phyloP scores from a whole-genome alignment of 2,329 filamentous ascomycete species.

The Dothistroma pini region DNA sequence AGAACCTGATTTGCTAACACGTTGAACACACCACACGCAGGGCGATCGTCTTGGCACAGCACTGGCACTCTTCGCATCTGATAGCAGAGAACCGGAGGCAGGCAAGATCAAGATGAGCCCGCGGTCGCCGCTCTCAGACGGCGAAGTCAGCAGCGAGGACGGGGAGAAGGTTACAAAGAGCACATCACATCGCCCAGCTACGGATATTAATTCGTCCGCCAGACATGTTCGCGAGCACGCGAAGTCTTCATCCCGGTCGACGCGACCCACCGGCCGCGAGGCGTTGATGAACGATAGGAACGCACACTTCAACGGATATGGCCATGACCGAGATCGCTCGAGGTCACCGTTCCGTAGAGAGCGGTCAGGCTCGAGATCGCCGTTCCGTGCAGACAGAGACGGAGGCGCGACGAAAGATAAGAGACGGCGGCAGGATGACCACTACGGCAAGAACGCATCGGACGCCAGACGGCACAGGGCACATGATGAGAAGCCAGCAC shows the following conservation, averaged over 20 bases:
- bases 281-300: conserved; percentile 21
- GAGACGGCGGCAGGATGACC: conserved; percentile 61
- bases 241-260: conserved; percentile 35
- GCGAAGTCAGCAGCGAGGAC: conserved; percentile 69
- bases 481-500: conserved; percentile 54
- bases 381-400: conserved; percentile 27
- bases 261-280: conserved; percentile 18
- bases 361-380: conserved; percentile 33
- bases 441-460: conserved; percentile 48
- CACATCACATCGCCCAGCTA: conserved; percentile 65
- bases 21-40: conserved; percentile 23
- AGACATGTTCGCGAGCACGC: conserved; percentile 51
- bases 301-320: conserved; percentile 33
- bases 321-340: conserved; percentile 39
- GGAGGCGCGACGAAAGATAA: conserved; percentile 52
- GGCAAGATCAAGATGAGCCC: conserved; percentile 36
- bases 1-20: conserved; percentile 26
- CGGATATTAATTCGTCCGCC: conserved; percentile 87
- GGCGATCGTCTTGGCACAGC: conserved; percentile 19
- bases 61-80: neutral
- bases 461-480: conserved; percentile 60
- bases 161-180: conserved; percentile 79
- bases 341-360: conserved; percentile 54
- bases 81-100: neutral
- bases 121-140: conserved; percentile 70